These are phyloP conservation scores for Fermentozyma sake DNA, from an alignment of 1,139 yeast genomes.

Conservation along the genomic window DNA sequence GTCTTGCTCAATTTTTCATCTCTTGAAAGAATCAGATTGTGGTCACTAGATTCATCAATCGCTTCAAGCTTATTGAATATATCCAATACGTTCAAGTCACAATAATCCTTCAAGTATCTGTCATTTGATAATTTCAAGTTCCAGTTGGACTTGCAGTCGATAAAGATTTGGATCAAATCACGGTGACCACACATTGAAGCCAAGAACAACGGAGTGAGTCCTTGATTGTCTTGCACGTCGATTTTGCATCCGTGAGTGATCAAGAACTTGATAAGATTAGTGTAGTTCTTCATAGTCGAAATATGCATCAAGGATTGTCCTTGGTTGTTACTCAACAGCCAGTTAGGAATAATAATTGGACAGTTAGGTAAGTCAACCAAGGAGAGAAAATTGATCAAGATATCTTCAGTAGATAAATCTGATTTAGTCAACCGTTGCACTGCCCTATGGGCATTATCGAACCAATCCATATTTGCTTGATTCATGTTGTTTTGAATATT, in stretches of 20 bases:
- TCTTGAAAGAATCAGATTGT: no score
- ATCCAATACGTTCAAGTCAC: slow-evolving; percentile 67
- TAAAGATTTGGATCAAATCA: slow-evolving; percentile 51
- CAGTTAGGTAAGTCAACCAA: slow-evolving; percentile 60
- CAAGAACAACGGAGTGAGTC: slow-evolving; percentile 81
- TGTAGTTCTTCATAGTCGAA: slow-evolving; percentile 72
- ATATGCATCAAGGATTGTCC: slow-evolving; percentile 88
- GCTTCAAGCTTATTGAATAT: slow-evolving; percentile 30
- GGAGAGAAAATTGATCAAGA: slow-evolving; percentile 60
- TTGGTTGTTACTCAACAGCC: slow-evolving; percentile 75
- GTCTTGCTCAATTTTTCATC: slow-evolving; percentile 24
- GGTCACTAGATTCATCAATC: slow-evolving; percentile 1
- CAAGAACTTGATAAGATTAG: slow-evolving; percentile 55
- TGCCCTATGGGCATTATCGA: slow-evolving; percentile 43
- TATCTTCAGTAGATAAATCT: slow-evolving; percentile 49
- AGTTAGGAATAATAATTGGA: slow-evolving; percentile 61
- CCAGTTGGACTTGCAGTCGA: slow-evolving; percentile 63
- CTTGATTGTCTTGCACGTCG: slow-evolving; percentile 72
- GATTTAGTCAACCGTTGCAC: slow-evolving; percentile 47
- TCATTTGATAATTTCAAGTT: slow-evolving; percentile 55
- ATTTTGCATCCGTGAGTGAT: slow-evolving; percentile 77
- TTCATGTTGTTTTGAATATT: slow-evolving; percentile 11
- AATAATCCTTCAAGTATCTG: slow-evolving; percentile 47
- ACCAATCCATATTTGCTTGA: slow-evolving; percentile 39
- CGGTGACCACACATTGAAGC: slow-evolving; percentile 76